Conservation (phyloP, 2,329 filamentous ascomycete species). For the Fusarium tanahbumbuense region DNA sequence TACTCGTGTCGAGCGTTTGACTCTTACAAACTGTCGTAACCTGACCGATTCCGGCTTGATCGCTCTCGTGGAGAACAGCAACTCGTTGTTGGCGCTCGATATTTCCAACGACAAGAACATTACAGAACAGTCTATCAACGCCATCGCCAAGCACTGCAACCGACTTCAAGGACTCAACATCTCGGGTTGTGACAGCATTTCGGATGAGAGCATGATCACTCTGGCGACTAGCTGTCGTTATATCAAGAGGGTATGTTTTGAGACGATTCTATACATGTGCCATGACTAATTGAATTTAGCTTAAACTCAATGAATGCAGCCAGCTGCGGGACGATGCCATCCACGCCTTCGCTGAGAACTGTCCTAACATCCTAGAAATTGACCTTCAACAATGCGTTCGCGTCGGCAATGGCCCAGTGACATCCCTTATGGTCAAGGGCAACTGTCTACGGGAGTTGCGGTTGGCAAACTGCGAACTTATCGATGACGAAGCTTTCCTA, state of each 20-base stretch:
- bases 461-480: conserved; percentile 83
- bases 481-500: conserved; percentile 90
- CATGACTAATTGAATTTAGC: conserved; percentile 57
- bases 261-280: neutral
- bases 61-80: conserved; percentile 81
- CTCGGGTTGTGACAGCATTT: conserved; percentile 84
- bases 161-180: conserved; percentile 94
- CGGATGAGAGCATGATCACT: conserved; percentile 84
- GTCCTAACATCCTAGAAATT: conserved; percentile 94
- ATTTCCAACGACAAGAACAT: conserved; percentile 87
- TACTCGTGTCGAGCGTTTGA: conserved; percentile 91
- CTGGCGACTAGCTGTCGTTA: conserved; percentile 86
- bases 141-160: conserved; percentile 83
- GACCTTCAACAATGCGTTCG: conserved; percentile 88
- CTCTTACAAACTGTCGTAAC: conserved; percentile 87
- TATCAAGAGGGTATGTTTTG: conserved; percentile 78
- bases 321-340: conserved; percentile 87
- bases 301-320: conserved; percentile 94
- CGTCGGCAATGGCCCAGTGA: conserved; percentile 86
- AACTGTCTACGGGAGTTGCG: conserved; percentile 90
- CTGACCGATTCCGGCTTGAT: conserved; percentile 87
- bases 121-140: conserved; percentile 82
- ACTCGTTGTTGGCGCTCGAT: conserved; percentile 87
- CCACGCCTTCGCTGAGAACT: conserved; percentile 86
- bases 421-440: conserved; percentile 80